Evolutionary conservation across 257 asterid species (phyloP).

Genomic region (Nicotiana benthamiana): DNA sequence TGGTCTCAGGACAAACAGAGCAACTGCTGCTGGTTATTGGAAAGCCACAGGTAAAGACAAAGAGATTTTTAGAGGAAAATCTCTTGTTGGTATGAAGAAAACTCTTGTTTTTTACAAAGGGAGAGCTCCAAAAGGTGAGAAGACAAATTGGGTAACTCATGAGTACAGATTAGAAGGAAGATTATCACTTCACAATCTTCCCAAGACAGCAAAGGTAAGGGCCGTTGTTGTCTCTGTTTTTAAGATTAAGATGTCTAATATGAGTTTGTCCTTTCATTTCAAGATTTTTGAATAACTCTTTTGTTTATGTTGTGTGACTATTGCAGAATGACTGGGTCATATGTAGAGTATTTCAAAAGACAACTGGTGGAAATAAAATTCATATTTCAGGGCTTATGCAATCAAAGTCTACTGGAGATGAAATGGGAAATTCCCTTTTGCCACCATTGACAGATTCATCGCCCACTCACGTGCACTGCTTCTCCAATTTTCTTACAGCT

Average conservation of each 20-base stretch:
- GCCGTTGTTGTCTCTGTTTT: too few species aligned
- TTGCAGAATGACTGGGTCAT: slow-evolving; percentile 87
- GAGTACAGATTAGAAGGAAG: slow-evolving; percentile 68
- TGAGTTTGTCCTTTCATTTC: neutral
- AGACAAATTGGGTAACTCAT: slow-evolving; percentile 69
- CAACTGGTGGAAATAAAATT: slow-evolving; percentile 65
- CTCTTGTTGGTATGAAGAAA: slow-evolving; percentile 66
- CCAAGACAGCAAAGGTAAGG: slow-evolving; percentile 34
- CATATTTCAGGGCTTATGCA: slow-evolving; percentile 58
- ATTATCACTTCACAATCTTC: slow-evolving; percentile 30
- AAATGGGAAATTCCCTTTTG: slow-evolving; percentile 19
- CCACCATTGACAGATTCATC: slow-evolving; percentile 62
- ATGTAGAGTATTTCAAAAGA: slow-evolving; percentile 80
- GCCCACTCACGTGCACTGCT: slow-evolving; percentile 71
- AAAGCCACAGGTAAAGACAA: slow-evolving; percentile 82
- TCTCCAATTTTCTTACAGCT: slow-evolving; percentile 46
- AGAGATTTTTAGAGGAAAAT: slow-evolving; percentile 46
- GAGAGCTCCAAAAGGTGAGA: slow-evolving; percentile 73
- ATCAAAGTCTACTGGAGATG: slow-evolving; percentile 20
- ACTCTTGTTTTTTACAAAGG: slow-evolving; percentile 74
- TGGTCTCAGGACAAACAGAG: slow-evolving; percentile 68
- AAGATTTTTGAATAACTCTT: neutral
- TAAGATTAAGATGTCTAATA: too few species aligned
- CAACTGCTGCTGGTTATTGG: slow-evolving; percentile 75
- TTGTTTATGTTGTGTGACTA: neutral